Base-by-base conservation (phyloP, 148 eudicot species). In the Camellia japonica region DNA sequence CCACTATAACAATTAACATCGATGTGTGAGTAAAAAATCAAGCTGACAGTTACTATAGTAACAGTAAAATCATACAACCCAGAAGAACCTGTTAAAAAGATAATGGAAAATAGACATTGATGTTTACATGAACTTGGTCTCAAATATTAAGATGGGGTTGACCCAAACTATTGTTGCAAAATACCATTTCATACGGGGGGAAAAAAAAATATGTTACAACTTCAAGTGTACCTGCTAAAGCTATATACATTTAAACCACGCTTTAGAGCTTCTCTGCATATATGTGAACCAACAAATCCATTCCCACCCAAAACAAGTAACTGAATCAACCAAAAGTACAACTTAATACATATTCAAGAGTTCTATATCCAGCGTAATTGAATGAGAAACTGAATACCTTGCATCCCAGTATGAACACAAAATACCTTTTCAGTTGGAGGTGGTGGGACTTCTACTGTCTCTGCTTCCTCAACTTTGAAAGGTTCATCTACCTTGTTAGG, bases 241-340 rank as follows among this genome's bases (percentile, higher is more conserved):
- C 93, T 90, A 71, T 88, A 83, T 23, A 90, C 93, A 66, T 78
- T 77, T 78, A 90, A 63, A 23, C 93, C 93, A 77, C 85, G 91
- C n/a, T 84, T 80, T 66, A 90, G 67, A 66, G 91, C 93, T 85
- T 87, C 90, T 84, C 81, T 85, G 85, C 91, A 88, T 44, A 90
- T 80, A 80, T 90, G 93, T 42, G 93, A 88, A 58, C 93, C 93
- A 74, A 90, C 93, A 75, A 90, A 90, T 19, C 93, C 93, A 82
- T 85, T 90, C 78, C 93, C 93, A 72, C 93, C 93, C 80, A 90
- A 78, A 70, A 90, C 88, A 80, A 90, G 93, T 41, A 90, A 76
- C 93, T 90, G 76, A 61, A 83, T 81, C 65, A 84, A 72, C 64
- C 75, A 62, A 75, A 80, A 68, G 49, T 23, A 56, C 18, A 79